Percentiles rank a stretch among this genome's conserved stretches.
phyloP scores from a whole-genome alignment of 352 stramenopile genomes.

The Phytophthora hybrid region DNA sequence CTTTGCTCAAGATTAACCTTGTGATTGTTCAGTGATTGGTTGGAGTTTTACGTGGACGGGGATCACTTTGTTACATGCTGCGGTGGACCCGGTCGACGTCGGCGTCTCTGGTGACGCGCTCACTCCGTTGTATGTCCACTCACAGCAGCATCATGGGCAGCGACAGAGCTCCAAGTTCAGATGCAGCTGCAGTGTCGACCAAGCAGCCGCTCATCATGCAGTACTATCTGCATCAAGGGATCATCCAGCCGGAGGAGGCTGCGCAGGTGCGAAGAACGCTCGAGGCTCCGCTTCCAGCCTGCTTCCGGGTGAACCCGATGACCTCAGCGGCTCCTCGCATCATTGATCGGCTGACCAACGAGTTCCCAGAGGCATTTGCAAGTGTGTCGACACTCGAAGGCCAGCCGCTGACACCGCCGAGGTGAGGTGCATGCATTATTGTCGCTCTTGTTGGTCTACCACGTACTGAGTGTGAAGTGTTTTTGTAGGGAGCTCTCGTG shows the following conservation, averaged over 20 bases:
- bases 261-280: constrained; percentile 58
- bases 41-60: constrained; percentile 32
- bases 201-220: constrained; percentile 60
- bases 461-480: constrained; percentile 2
- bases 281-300: constrained; percentile 65
- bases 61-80: constrained; percentile 23
- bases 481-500: constrained; percentile 56
- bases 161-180: neutral
- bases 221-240: constrained; percentile 77
- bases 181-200: constrained; percentile 19
- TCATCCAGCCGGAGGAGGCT: constrained; percentile 58
- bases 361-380: constrained; percentile 59
- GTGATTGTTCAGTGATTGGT: constrained; percentile 36
- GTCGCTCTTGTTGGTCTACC: neutral
- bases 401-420: constrained; percentile 46
- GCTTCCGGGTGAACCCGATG: constrained; percentile 77
- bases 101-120: constrained; percentile 3
- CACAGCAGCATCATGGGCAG: constrained; percentile 19
- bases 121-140: constrained; percentile 7
- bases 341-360: constrained; percentile 51
- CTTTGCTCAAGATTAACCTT: constrained; percentile 38
- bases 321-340: constrained; percentile 37
- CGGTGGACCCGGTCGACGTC: constrained; percentile 15
- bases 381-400: constrained; percentile 35
- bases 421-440: constrained; percentile 20